Percentiles rank a stretch among this genome's conserved stretches.
Conservation (phyloP, 345 rosid genomes). For the Clausena lansium region DNA sequence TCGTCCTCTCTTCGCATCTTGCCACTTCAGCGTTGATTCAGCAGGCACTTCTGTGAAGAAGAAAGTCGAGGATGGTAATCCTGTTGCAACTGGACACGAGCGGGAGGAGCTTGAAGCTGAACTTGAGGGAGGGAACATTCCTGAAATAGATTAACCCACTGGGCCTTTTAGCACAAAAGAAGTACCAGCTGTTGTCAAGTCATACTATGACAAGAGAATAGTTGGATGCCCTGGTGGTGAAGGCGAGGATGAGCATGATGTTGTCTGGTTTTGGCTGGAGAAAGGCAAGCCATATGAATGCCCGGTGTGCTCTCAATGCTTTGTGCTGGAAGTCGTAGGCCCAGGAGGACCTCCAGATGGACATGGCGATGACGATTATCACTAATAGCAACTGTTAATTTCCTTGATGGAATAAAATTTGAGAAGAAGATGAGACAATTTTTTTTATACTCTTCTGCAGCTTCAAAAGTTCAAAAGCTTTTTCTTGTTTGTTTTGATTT, state of each 20-base stretch:
- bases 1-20: constrained; percentile 35
- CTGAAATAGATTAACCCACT: constrained; percentile 62
- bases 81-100: constrained; percentile 93
- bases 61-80: constrained; percentile 72
- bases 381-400: constrained; percentile 30
- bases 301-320: constrained; percentile 82
- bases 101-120: constrained; percentile 83
- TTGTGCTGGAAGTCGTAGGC: constrained; percentile 90
- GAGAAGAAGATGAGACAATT: constrained; percentile 37
- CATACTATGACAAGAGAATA: constrained; percentile 76
- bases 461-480: constrained; percentile 24
- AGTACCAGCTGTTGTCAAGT: constrained; percentile 68
- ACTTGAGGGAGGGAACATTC: constrained; percentile 67
- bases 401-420: constrained; percentile 30
- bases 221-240: constrained; percentile 91
- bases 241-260: constrained; percentile 95
- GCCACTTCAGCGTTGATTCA: constrained; percentile 47
- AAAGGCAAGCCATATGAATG: constrained; percentile 83
- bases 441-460: constrained; percentile 29
- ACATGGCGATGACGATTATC: constrained; percentile 60
- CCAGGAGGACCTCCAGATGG: constrained; percentile 91
- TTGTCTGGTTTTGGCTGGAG: constrained; percentile 97
- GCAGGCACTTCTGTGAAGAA: constrained; percentile 50
- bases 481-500: constrained; percentile 30
- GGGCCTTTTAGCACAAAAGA: constrained; percentile 98